Conservation (phyloP, 2,329 filamentous ascomycete species). For the Fusarium tuaranense region DNA sequence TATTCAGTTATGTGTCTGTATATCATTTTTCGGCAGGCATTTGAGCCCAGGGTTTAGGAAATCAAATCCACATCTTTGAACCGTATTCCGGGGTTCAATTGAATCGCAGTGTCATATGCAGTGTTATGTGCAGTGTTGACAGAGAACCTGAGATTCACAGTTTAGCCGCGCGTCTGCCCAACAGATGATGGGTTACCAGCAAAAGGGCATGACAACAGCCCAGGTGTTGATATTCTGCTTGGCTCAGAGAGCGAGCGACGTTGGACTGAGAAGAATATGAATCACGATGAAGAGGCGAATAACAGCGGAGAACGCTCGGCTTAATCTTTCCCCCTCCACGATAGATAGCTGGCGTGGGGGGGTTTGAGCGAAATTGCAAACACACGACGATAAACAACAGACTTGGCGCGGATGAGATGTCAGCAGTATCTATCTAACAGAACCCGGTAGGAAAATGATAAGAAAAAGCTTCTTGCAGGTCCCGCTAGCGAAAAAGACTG, state of each 20-base stretch:
- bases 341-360: background rate
- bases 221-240: slow-evolving; percentile 1
- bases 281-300: background rate
- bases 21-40: slow-evolving; percentile 27
- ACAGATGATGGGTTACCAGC: background rate
- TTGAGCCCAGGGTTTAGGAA: slow-evolving; percentile 29
- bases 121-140: background rate
- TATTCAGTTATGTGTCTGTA: slow-evolving; percentile 38
- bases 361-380: slow-evolving; percentile 40
- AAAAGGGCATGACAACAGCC: background rate
- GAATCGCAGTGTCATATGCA: background rate
- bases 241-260: background rate
- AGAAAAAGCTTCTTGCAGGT: slow-evolving; percentile 69
- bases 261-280: background rate
- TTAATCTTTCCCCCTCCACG: background rate
- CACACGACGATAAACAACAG: background rate
- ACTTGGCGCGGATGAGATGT: slow-evolving; percentile 63
- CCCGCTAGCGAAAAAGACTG: slow-evolving; percentile 99
- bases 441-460: slow-evolving; percentile 73
- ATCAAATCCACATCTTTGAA: background rate
- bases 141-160: slow-evolving; percentile 4
- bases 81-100: background rate
- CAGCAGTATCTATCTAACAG: slow-evolving; percentile 97
- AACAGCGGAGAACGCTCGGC: background rate
- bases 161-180: slow-evolving; percentile 17